Conservation (phyloP, 192 early-diverging fungal species). For the Coemansia sp. region DNA sequence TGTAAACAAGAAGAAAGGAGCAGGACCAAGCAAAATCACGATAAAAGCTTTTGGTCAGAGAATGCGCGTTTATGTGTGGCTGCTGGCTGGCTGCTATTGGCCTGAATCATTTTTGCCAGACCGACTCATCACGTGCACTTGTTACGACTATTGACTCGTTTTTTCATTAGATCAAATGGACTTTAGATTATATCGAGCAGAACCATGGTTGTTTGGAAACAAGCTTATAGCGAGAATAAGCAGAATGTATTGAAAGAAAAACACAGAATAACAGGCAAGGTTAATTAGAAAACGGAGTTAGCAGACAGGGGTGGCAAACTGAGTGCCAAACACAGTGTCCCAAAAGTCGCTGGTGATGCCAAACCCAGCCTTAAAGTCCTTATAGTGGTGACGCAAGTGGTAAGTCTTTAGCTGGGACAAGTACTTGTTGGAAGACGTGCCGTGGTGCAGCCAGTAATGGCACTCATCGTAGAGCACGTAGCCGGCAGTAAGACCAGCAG, state of each 20-base stretch:
- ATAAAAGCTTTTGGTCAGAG: neutral
- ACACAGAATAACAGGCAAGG: neutral
- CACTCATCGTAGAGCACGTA: slow-evolving; percentile 91
- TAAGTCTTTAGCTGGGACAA: slow-evolving; percentile 89
- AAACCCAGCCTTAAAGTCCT: slow-evolving; percentile 81
- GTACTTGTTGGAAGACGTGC: slow-evolving; percentile 67
- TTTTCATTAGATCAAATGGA: slow-evolving; percentile 9
- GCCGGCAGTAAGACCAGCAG: slow-evolving; percentile 73
- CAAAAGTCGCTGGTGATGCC: slow-evolving; percentile 91
- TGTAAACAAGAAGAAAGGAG: slow-evolving; percentile 3
- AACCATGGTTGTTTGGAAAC: too few relatives aligned
- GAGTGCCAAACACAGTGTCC: slow-evolving; percentile 79
- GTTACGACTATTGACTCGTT: neutral
- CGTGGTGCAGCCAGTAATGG: slow-evolving; percentile 96
- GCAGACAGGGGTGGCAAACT: slow-evolving; percentile 32
- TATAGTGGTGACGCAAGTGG: slow-evolving; percentile 95
- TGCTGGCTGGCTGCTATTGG: slow-evolving; percentile 8
- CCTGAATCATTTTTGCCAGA: neutral
- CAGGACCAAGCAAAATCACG: neutral
- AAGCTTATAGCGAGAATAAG: neutral
- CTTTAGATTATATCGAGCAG: neutral
- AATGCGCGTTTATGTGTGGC: neutral
- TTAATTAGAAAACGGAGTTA: neutral
- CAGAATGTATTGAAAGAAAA: neutral
- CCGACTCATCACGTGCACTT: neutral